Evolutionary conservation across 805 yeast species (phyloP).

Genomic region (Zygosaccharomyces bisporus): DNA sequence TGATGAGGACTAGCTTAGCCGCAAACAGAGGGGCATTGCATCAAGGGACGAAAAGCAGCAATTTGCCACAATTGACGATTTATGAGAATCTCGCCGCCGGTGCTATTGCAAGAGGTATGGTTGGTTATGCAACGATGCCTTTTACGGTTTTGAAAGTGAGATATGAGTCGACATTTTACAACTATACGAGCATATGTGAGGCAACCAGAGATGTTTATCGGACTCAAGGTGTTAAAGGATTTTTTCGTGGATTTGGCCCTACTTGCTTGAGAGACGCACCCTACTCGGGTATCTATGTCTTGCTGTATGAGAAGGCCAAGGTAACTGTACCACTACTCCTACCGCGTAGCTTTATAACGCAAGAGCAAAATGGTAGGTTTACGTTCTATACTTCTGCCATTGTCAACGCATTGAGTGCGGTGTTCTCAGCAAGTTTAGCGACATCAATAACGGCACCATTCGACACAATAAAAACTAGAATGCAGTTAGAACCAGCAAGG

Average conservation of each 20-base stretch:
- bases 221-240: conserved; percentile 57
- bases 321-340: conserved; percentile 45
- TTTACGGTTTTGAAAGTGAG: conserved; percentile 86
- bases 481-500: conserved; percentile 63
- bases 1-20: conserved; percentile 52
- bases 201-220: conserved; percentile 56
- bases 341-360: conserved; percentile 21
- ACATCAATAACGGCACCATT: conserved; percentile 91
- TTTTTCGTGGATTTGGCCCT: conserved; percentile 83
- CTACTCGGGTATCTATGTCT: conserved; percentile 87
- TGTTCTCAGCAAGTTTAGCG: conserved; percentile 70
- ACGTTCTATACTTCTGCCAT: conserved; percentile 45
- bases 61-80: conserved; percentile 67
- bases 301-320: conserved; percentile 77
- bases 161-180: conserved; percentile 75
- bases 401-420: conserved; percentile 73
- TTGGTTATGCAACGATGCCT: conserved; percentile 92
- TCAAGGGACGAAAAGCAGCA: conserved; percentile 33
- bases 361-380: conserved; percentile 25
- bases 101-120: conserved; percentile 69
- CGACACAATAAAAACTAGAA: conserved; percentile 87
- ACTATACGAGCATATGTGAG: conserved; percentile 58
- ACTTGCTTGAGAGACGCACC: conserved; percentile 92
- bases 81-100: conserved; percentile 73
- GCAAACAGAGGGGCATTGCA: conserved; percentile 18